phyloP scores from a whole-genome alignment of 1,139 yeast genomes.

The Blastobotrys serpentis region DNA sequence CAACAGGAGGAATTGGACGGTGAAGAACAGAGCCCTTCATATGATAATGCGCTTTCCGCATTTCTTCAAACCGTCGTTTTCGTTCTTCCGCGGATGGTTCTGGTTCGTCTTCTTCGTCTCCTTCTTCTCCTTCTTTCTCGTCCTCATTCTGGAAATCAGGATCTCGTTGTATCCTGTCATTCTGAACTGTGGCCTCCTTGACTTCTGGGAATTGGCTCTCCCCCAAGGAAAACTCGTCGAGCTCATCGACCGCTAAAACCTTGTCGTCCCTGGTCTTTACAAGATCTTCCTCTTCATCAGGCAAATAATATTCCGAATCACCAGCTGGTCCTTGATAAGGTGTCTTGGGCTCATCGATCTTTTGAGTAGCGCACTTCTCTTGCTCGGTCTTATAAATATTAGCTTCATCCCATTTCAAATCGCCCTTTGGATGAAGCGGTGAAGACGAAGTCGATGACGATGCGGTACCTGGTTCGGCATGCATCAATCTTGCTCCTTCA shows the following conservation, averaged over 20 bases:
- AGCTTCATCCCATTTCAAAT: slow-evolving; percentile 65
- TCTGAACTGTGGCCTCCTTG: slow-evolving; percentile 29
- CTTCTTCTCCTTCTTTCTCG: slow-evolving; percentile 39
- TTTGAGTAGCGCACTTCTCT: slow-evolving; percentile 72
- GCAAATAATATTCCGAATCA: slow-evolving; percentile 79
- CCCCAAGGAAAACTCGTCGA: slow-evolving; percentile 53
- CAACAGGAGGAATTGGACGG: slow-evolving; percentile 29
- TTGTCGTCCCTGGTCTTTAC: slow-evolving; percentile 39
- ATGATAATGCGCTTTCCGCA: slow-evolving; percentile 76
- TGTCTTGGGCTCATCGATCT: slow-evolving; percentile 94
- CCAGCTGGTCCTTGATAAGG: slow-evolving; percentile 94
- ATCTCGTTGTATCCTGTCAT: slow-evolving; percentile 31
- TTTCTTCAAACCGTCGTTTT: slow-evolving; percentile 67
- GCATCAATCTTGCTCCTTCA: slow-evolving; percentile 31
- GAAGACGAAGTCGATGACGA: background rate
- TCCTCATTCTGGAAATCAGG: slow-evolving; percentile 38
- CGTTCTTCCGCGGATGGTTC: slow-evolving; percentile 57
- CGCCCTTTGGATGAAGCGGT: slow-evolving; percentile 14
- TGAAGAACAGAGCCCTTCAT: slow-evolving; percentile 54
- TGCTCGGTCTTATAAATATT: slow-evolving; percentile 65
- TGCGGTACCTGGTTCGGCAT: background rate
- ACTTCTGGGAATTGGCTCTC: slow-evolving; percentile 41
- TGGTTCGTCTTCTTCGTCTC: slow-evolving; percentile 42
- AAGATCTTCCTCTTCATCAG: slow-evolving; percentile 62
- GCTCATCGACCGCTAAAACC: slow-evolving; percentile 39